phyloP scores from a whole-genome alignment of 169 alveolate genomes.

The Plasmodium reichenowi region DNA sequence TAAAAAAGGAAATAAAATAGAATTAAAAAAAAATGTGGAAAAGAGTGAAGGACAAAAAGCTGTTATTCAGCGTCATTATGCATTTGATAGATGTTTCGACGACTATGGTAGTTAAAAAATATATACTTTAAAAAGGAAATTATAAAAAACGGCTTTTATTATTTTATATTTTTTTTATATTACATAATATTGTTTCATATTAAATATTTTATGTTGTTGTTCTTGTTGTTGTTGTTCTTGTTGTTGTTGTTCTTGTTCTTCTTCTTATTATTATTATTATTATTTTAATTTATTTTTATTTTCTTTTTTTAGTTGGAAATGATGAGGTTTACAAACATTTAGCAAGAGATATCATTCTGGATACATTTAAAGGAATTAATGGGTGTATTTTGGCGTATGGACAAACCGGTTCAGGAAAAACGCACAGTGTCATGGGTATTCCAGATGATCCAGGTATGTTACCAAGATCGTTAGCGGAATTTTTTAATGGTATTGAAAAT shows the following conservation, averaged over 20 bases:
- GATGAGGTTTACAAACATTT: constrained; percentile 83
- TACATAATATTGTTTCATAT: too few species aligned
- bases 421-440: constrained; percentile 86
- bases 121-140: neutral
- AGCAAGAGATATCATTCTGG: constrained; percentile 84
- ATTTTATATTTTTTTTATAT: too few species aligned
- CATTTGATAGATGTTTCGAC: constrained; percentile 86
- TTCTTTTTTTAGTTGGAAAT: constrained; percentile 77
- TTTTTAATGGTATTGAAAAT: constrained; percentile 84
- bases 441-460: constrained; percentile 88
- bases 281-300: neutral
- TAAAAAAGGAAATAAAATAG: constrained; percentile 75
- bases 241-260: too few species aligned
- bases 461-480: constrained; percentile 87
- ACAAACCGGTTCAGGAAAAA: constrained; percentile 87
- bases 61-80: constrained; percentile 81
- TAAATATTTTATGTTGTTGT: too few species aligned
- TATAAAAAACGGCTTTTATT: too few species aligned
- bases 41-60: constrained; percentile 85
- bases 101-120: constrained; percentile 77
- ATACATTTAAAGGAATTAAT: constrained; percentile 85
- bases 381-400: constrained; percentile 88
- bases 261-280: neutral
- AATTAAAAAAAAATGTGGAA: constrained; percentile 76
- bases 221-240: too few species aligned